phyloP scores from a whole-genome alignment of 2,329 filamentous ascomycete species.

The Beauveria pseudobassiana region DNA sequence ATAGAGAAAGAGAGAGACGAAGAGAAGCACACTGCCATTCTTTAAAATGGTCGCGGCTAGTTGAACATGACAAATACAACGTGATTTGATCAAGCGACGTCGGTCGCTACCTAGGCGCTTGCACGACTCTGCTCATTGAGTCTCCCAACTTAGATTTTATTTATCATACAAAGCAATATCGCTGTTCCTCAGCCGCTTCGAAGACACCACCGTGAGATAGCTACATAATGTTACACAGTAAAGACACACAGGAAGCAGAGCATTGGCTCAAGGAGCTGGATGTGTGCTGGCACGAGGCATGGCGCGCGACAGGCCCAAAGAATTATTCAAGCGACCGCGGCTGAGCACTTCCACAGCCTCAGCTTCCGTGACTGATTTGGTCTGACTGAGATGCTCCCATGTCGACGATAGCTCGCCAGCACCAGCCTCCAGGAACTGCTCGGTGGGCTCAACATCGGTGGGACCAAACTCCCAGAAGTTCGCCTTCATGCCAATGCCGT shows the following conservation, averaged over 20 bases:
- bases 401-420: conserved; percentile 35
- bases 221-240: not conserved
- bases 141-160: not conserved
- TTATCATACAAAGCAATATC: not conserved
- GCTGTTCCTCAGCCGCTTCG: not conserved
- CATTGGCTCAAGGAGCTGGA: not conserved
- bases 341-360: conserved; percentile 52
- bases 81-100: not conserved
- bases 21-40: too few species aligned
- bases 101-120: too few species aligned
- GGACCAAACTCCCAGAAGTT: conserved; percentile 77
- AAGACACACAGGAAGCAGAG: not conserved
- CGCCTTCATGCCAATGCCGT: conserved; percentile 98
- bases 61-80: not conserved
- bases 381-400: conserved; percentile 50
- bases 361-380: conserved; percentile 41
- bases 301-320: conserved; percentile 20
- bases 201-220: not conserved
- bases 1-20: too few species aligned
- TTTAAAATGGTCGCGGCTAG: too few species aligned
- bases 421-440: not conserved
- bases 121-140: not conserved
- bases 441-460: conserved; percentile 12
- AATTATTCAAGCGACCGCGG: conserved; percentile 39
- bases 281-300: not conserved